These are phyloP conservation scores for Bruguiera hainesii DNA, from an alignment of 441 rosid genomes.

Conservation along the genomic window DNA sequence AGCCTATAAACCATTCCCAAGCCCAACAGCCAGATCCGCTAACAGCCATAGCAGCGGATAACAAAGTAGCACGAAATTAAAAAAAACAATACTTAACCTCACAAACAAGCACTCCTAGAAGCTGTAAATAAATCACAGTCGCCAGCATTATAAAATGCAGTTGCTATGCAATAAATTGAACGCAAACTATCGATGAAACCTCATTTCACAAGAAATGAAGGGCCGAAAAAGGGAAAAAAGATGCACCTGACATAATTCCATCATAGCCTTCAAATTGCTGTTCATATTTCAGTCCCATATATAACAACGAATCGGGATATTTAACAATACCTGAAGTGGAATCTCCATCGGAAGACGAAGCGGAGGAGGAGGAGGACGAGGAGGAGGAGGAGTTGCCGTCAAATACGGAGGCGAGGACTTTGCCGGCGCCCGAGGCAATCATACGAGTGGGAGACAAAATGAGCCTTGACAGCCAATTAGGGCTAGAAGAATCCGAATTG, in stretches of 20 bases:
- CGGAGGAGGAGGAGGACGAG: conserved; percentile 41
- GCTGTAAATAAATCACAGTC: no score
- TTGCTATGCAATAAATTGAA: background rate
- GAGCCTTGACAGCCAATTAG: conserved; percentile 86
- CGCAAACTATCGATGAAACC: background rate
- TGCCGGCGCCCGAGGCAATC: conserved; percentile 75
- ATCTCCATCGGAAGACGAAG: conserved; percentile 37
- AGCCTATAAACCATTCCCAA: conserved; percentile 10
- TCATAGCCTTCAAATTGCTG: no score
- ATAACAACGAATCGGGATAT: no score
- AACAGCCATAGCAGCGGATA: no score
- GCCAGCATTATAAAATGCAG: no score
- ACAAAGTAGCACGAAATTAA: no score
- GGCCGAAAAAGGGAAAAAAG: background rate
- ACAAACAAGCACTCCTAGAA: background rate
- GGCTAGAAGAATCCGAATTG: conserved; percentile 41
- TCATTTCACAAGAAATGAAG: background rate
- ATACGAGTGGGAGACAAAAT: conserved; percentile 70
- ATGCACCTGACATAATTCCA: no score
- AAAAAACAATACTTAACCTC: no score
- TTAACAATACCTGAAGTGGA: conserved; percentile 42
- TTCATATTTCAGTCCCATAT: no score
- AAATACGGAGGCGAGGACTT: conserved; percentile 63
- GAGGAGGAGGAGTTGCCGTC: conserved; percentile 52
- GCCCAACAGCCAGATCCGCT: no score